Evolutionary conservation across 2,329 filamentous ascomycete species (phyloP).

Genomic region (Aspergillus novofumigatus): DNA sequence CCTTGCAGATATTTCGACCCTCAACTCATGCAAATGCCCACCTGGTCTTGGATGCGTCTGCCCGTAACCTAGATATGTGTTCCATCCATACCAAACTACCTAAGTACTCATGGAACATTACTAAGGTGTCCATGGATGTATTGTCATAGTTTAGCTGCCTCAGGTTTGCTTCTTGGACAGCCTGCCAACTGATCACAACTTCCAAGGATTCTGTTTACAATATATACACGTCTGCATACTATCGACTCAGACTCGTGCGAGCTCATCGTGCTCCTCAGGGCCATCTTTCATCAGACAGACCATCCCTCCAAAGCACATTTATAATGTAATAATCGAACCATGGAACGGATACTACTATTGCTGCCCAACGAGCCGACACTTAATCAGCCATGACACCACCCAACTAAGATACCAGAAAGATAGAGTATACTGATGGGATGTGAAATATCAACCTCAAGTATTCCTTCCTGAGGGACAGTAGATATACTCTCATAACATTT

Average conservation of each 20-base stretch:
- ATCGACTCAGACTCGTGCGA: background rate
- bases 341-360: background rate
- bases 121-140: background rate
- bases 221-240: background rate
- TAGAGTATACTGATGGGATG: background rate
- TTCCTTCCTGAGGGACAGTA: background rate
- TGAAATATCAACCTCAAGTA: background rate
- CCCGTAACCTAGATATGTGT: background rate
- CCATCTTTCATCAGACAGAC: background rate
- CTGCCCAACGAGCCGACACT: background rate
- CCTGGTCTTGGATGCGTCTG: background rate
- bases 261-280: too few species aligned
- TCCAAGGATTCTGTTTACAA: background rate
- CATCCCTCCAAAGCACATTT: background rate
- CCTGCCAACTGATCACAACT: background rate
- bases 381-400: background rate
- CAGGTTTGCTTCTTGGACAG: background rate
- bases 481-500: background rate
- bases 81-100: background rate
- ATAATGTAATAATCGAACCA: background rate
- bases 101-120: background rate
- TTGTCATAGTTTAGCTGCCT: background rate
- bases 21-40: background rate
- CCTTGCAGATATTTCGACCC: background rate
- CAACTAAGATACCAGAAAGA: background rate